A percentile compares a stretch with the other conserved stretches of the same genome.
phyloP scores from a whole-genome alignment of 768 basidiomycete genomes.

The Suillus hirtellus region DNA sequence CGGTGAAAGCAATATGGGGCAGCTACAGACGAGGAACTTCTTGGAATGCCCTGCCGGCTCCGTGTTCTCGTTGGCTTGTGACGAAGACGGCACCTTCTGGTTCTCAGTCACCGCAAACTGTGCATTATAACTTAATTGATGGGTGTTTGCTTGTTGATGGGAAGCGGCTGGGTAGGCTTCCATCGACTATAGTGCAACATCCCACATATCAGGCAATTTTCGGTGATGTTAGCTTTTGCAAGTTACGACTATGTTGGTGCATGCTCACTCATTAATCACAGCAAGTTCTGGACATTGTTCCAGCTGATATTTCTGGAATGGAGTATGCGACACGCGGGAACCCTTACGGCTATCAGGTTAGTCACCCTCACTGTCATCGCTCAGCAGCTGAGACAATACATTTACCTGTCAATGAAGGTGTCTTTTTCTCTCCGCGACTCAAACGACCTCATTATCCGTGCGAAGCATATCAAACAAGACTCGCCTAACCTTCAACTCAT shows the following conservation, averaged over 20 bases:
- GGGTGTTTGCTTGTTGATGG: conserved; percentile 31
- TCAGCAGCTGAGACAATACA: background rate
- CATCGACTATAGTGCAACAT: conserved; percentile 20
- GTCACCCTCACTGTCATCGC: background rate
- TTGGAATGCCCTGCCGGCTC: conserved; percentile 19
- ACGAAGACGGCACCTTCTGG: conserved; percentile 18
- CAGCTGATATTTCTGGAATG: conserved; percentile 28
- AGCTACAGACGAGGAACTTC: conserved; percentile 24
- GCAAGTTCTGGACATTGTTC: conserved; percentile 26
- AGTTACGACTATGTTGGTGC: background rate
- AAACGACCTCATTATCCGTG: conserved; percentile 22
- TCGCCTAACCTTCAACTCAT: conserved; percentile 22
- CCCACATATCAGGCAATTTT: conserved; percentile 25
- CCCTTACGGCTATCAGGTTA: conserved; percentile 22
- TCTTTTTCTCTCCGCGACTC: conserved; percentile 22
- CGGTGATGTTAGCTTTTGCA: conserved; percentile 17
- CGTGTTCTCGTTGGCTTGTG: conserved; percentile 26
- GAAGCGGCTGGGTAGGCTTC: conserved; percentile 26
- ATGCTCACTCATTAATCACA: conserved; percentile 15
- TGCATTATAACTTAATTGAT: conserved; percentile 25
- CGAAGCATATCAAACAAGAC: conserved; percentile 3
- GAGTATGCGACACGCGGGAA: conserved; percentile 24
- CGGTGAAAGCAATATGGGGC: conserved; percentile 23
- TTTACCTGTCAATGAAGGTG: conserved; percentile 17
- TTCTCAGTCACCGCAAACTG: conserved; percentile 20